These are phyloP conservation scores for Xylaria sp. DNA, from an alignment of 2,329 filamentous ascomycete species.

Conservation along the genomic window DNA sequence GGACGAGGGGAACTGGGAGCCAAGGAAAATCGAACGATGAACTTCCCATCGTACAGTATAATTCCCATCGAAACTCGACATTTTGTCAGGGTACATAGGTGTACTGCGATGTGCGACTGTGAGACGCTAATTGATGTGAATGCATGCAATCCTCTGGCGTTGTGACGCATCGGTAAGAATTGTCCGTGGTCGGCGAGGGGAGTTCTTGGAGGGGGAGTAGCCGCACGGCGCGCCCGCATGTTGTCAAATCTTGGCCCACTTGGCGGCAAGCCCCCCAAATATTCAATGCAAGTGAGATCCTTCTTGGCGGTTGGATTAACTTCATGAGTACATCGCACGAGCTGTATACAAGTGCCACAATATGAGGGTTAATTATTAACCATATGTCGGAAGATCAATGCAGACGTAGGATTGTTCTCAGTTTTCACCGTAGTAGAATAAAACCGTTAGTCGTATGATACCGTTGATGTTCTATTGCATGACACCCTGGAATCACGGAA, in stretches of 20 bases:
- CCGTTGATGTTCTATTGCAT: too few species aligned
- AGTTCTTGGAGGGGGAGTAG: background rate
- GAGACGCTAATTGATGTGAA: background rate
- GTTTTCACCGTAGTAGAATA: background rate
- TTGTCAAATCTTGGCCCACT: background rate
- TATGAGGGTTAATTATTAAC: too few species aligned
- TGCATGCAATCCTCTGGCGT: background rate
- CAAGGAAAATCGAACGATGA: background rate
- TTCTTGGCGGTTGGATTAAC: background rate
- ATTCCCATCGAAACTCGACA: background rate
- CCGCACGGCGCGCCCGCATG: background rate
- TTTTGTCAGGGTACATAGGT: background rate
- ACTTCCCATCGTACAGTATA: conserved; percentile 1
- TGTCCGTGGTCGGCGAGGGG: background rate
- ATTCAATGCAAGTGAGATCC: background rate
- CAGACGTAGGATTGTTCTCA: background rate
- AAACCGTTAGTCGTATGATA: background rate
- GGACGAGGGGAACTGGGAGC: background rate
- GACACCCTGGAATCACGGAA: too few species aligned
- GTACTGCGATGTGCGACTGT: background rate
- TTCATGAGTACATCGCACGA: too few species aligned
- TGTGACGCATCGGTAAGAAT: conserved; percentile 5
- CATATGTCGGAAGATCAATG: background rate
- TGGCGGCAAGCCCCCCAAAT: background rate
- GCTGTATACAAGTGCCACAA: too few species aligned